Percentiles rank a stretch among this genome's conserved stretches.
phyloP scores from a whole-genome alignment of 805 yeast species.

The Saturnispora sekii region DNA sequence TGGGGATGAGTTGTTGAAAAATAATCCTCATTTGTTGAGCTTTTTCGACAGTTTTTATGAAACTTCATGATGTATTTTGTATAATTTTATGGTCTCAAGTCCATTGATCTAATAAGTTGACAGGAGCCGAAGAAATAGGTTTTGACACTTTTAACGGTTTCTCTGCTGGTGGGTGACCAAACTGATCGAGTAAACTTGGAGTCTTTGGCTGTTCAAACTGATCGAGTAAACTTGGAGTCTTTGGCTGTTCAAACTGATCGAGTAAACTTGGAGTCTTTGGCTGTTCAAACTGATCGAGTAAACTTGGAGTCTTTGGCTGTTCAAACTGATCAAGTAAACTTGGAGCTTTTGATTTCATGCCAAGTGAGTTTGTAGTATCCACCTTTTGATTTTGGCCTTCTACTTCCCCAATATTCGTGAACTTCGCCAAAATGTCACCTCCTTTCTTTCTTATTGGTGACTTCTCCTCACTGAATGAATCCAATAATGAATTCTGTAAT shows the following conservation, averaged over 20 bases:
- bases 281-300: not conserved
- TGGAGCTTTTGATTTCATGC: too few relatives aligned
- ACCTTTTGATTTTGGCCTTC: too few relatives aligned
- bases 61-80: conserved; percentile 3
- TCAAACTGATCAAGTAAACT: too few relatives aligned
- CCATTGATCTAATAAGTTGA: conserved; percentile 8
- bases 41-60: conserved; percentile 18
- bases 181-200: conserved; percentile 3
- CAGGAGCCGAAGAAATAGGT: not conserved
- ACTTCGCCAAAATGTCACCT: conserved; percentile 13
- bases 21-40: conserved; percentile 16
- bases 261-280: not conserved
- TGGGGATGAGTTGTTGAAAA: conserved; percentile 16
- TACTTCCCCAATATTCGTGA: not conserved
- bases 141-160: not conserved
- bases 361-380: too few relatives aligned
- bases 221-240: not conserved
- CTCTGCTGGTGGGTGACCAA: not conserved
- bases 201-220: not conserved
- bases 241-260: not conserved
- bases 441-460: conserved; percentile 7
- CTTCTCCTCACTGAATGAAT: not conserved
- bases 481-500: not conserved
- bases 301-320: too few relatives aligned
- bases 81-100: not conserved